Conservation (phyloP, 176 grass and related monocot species). For the Ensete ventricosum region DNA sequence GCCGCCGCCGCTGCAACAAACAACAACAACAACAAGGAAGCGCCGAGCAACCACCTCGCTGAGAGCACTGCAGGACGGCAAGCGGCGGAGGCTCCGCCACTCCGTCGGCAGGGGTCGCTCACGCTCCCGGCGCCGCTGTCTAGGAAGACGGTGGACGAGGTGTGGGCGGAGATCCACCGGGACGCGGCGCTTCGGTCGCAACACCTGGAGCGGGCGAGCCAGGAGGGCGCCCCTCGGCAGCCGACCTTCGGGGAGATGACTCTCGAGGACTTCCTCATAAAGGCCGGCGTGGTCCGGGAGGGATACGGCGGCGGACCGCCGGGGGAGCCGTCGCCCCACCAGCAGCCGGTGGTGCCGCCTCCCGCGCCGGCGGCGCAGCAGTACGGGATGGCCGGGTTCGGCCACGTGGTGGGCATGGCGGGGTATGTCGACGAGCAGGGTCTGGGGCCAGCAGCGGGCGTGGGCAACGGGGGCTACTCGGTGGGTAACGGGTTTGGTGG, state of each 20-base stretch:
- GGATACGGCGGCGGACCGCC: slow-evolving; percentile 23
- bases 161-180: slow-evolving; percentile 49
- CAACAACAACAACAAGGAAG: background rate
- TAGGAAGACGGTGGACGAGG: slow-evolving; percentile 88
- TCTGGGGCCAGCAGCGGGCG: slow-evolving; percentile 11
- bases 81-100: background rate
- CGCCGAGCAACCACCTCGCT: background rate
- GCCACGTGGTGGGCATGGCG: slow-evolving; percentile 9
- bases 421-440: slow-evolving; percentile 24
- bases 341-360: background rate
- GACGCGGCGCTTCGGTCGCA: background rate
- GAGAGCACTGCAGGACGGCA: background rate
- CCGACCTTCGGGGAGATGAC: slow-evolving; percentile 85
- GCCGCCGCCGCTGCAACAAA: background rate
- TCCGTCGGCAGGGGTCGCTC: slow-evolving; percentile 74
- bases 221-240: slow-evolving; percentile 21
- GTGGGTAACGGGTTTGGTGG: too few relatives aligned
- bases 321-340: background rate
- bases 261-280: slow-evolving; percentile 82
- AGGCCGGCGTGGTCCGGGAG: slow-evolving; percentile 62
- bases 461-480: too few relatives aligned
- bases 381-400: slow-evolving; percentile 26
- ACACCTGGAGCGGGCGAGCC: slow-evolving; percentile 22
- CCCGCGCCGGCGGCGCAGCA: slow-evolving; percentile 7
- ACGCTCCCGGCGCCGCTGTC: slow-evolving; percentile 66